Conservation (phyloP, 352 stramenopile species). For the Pythium brachiatum region DNA sequence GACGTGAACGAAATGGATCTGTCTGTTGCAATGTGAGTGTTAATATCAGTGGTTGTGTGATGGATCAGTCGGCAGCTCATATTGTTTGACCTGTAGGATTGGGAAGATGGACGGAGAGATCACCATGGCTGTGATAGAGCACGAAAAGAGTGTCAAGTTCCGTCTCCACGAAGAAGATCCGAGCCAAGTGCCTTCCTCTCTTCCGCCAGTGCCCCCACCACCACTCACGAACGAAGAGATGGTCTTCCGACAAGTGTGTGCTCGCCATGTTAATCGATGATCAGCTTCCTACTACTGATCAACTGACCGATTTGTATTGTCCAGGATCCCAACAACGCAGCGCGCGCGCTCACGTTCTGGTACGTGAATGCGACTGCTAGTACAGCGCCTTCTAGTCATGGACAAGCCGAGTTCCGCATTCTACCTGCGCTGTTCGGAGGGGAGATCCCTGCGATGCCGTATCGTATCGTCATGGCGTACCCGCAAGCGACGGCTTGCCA, state of each 20-base stretch:
- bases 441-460: conserved; percentile 45
- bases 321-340: conserved; percentile 47
- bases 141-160: conserved; percentile 28
- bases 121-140: conserved; percentile 57
- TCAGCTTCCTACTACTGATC: too few relatives aligned
- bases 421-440: conserved; percentile 56
- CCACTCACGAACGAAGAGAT: conserved; percentile 51
- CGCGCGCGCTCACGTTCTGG: conserved; percentile 49
- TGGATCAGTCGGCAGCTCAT: not conserved
- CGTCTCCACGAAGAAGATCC: conserved; percentile 32
- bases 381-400: not conserved
- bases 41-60: not conserved
- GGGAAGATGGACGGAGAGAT: conserved; percentile 62
- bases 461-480: conserved; percentile 57
- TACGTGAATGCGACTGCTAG: conserved; percentile 42
- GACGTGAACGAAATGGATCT: conserved; percentile 33
- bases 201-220: conserved; percentile 24
- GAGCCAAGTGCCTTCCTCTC: conserved; percentile 21
- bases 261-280: too few relatives aligned
- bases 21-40: conserved; percentile 54
- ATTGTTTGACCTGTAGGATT: conserved; percentile 35
- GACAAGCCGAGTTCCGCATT: conserved; percentile 34
- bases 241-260: conserved; percentile 31
- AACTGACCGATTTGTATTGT: not conserved
- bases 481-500: conserved; percentile 71